Evolutionary conservation across 2,329 filamentous ascomycete species (phyloP).

Genomic region (Didymella lethalis): DNA sequence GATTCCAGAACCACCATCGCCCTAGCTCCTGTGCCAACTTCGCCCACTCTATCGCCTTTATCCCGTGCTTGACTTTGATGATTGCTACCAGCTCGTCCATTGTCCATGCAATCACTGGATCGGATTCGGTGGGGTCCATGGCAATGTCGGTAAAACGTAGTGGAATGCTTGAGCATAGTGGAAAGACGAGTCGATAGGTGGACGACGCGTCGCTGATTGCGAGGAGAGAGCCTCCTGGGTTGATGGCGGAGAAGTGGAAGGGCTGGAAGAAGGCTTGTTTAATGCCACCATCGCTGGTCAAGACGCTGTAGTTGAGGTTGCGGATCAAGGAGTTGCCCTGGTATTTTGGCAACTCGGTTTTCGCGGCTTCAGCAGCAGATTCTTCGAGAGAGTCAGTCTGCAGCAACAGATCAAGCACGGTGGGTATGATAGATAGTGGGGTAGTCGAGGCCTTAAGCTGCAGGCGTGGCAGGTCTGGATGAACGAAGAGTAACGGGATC

Average conservation of each 20-base stretch:
- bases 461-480: slow-evolving; percentile 24
- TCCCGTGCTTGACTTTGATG: slow-evolving; percentile 24
- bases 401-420: slow-evolving; percentile 26
- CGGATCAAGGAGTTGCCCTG: slow-evolving; percentile 28
- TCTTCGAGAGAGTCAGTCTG: slow-evolving; percentile 22
- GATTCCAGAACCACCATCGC: slow-evolving; percentile 31
- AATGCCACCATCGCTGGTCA: slow-evolving; percentile 8
- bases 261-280: slow-evolving; percentile 25
- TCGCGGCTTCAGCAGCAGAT: slow-evolving; percentile 12
- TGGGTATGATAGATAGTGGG: slow-evolving; percentile 27
- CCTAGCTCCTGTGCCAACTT: slow-evolving; percentile 25
- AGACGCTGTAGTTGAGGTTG: slow-evolving; percentile 22
- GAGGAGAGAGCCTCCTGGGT: slow-evolving; percentile 27
- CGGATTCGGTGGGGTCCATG: slow-evolving; percentile 21
- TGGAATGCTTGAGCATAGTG: slow-evolving; percentile 27
- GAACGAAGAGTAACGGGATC: slow-evolving; percentile 28
- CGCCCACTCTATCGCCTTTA: slow-evolving; percentile 23
- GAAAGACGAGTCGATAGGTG: slow-evolving; percentile 23
- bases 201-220: slow-evolving; percentile 29
- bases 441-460: slow-evolving; percentile 28
- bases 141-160: slow-evolving; percentile 26
- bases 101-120: slow-evolving; percentile 26
- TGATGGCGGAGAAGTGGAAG: slow-evolving; percentile 30
- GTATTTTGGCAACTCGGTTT: slow-evolving; percentile 22
- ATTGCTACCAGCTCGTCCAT: slow-evolving; percentile 23